Percentiles rank a stretch among this genome's conserved stretches.
Conservation (phyloP, 75 land plant species). For the Adiantum capillusveneris region DNA sequence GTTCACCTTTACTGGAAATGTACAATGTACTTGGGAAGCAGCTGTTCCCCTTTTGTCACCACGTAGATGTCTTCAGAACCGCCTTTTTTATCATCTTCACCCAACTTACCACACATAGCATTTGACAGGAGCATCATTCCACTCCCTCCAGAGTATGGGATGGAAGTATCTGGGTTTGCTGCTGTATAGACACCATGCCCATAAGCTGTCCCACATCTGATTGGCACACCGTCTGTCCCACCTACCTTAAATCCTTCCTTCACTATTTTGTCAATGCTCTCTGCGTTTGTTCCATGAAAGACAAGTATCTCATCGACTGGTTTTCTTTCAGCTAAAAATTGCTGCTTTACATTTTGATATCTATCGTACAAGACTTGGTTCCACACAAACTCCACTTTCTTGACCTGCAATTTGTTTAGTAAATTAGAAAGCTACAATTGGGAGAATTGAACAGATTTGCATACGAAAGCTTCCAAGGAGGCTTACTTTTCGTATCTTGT, state of each 20-base stretch:
- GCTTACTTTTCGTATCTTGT: too few species aligned
- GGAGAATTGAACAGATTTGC: too few species aligned
- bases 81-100: background rate
- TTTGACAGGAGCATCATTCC: constrained; percentile 17
- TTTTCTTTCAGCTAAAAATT: background rate
- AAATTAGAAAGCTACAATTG: too few species aligned
- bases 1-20: too few species aligned
- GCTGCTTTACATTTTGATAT: too few species aligned
- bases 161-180: constrained; percentile 18
- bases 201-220: constrained; percentile 8
- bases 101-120: constrained; percentile 14
- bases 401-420: too few species aligned
- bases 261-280: constrained; percentile 17
- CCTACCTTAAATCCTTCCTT: constrained; percentile 26
- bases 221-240: constrained; percentile 16
- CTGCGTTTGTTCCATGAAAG: constrained; percentile 18
- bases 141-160: too few species aligned
- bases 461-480: too few species aligned
- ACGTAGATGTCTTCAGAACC: background rate
- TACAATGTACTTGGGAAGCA: constrained; percentile 11
- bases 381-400: too few species aligned
- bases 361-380: too few species aligned
- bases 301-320: constrained; percentile 6
- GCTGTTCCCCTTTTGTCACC: background rate
- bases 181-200: constrained; percentile 26